These are phyloP conservation scores for Malassezia vespertilionis DNA, from an alignment of 1,284 basidiomycete species.

Conservation along the genomic window DNA sequence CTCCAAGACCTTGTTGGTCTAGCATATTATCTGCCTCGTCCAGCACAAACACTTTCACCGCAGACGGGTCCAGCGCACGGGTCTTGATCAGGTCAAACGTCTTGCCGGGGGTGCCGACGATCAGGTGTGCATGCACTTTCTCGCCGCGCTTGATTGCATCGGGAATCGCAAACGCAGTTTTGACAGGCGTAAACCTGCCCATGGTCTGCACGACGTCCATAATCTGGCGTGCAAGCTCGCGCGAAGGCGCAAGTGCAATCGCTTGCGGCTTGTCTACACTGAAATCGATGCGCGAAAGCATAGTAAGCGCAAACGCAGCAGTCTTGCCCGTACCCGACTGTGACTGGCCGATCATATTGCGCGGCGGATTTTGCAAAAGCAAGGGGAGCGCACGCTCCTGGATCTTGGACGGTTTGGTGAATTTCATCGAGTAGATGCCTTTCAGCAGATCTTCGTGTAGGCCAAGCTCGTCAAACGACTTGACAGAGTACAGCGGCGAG, in stretches of 20 bases:
- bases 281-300: constrained; percentile 88
- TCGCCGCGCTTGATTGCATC: constrained; percentile 59
- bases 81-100: constrained; percentile 64
- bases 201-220: constrained; percentile 87
- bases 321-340: constrained; percentile 99
- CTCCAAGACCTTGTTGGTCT: constrained; percentile 87
- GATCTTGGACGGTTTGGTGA: constrained; percentile 96
- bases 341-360: constrained; percentile 98
- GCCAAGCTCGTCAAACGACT: constrained; percentile 67
- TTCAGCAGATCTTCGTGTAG: constrained; percentile 72
- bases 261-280: constrained; percentile 66
- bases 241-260: constrained; percentile 55
- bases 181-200: constrained; percentile 86
- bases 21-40: constrained; percentile 99
- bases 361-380: constrained; percentile 80
- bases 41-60: constrained; percentile 85
- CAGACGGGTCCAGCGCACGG: constrained; percentile 55
- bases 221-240: constrained; percentile 93
- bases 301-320: constrained; percentile 91
- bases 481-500: constrained; percentile 84
- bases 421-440: constrained; percentile 92
- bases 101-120: constrained; percentile 94
- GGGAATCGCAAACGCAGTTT: constrained; percentile 88
- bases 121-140: constrained; percentile 72
- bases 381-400: constrained; percentile 93